Evolutionary conservation across 1,284 basidiomycete genomes (phyloP).

Genomic region (Ustilago trichophora): DNA sequence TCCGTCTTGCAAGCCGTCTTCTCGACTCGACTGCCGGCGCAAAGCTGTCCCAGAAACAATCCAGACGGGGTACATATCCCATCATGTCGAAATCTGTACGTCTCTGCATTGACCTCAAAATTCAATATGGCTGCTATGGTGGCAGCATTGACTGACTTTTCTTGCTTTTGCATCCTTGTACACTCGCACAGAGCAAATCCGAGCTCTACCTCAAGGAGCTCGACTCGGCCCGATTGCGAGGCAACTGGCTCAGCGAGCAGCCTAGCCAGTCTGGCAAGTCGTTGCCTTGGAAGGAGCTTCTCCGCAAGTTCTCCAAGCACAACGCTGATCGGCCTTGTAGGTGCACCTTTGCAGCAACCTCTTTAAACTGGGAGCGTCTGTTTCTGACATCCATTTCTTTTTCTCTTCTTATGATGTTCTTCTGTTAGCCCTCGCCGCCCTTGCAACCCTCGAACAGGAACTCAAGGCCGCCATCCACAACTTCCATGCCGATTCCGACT

Average conservation of each 20-base stretch:
- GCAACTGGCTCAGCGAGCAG: conserved; percentile 51
- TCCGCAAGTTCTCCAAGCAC: conserved; percentile 67
- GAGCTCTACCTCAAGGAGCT: conserved; percentile 60
- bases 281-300: conserved; percentile 61
- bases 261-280: conserved; percentile 26
- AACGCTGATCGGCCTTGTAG: conserved; percentile 54
- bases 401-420: background rate
- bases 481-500: conserved; percentile 42
- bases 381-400: too few relatives aligned
- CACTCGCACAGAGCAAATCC: conserved; percentile 45
- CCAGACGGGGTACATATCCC: too few relatives aligned
- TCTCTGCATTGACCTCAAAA: too few relatives aligned
- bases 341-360: conserved; percentile 6
- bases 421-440: conserved; percentile 31
- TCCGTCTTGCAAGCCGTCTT: too few relatives aligned
- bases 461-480: conserved; percentile 42
- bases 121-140: too few relatives aligned
- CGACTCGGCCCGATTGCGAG: conserved; percentile 58
- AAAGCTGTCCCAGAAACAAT: background rate
- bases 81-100: conserved; percentile 43
- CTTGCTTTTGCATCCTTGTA: too few relatives aligned
- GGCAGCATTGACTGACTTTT: conserved; percentile 6
- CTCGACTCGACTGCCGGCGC: too few relatives aligned
- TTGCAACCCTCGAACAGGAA: conserved; percentile 45
- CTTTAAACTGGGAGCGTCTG: too few relatives aligned